Percentiles rank a stretch among this genome's conserved stretches.
Evolutionary conservation across 208 protist species (phyloP).

Genomic region (Kentomonas sorsogonicus): DNA sequence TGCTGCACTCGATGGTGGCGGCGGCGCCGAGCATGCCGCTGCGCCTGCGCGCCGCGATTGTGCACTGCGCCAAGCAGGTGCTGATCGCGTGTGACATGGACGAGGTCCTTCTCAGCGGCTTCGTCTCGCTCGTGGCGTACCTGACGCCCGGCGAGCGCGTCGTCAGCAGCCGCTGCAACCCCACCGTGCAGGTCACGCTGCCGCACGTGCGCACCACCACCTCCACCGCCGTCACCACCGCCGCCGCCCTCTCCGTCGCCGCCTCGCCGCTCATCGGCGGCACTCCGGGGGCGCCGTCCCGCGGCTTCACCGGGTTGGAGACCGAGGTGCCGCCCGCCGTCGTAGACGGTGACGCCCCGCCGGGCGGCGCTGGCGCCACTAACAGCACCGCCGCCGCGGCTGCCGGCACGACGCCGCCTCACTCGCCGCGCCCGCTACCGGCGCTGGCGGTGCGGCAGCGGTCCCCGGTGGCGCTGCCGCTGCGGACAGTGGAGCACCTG

Average conservation of each 20-base stretch:
- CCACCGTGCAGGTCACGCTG: slow-evolving; percentile 25
- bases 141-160: slow-evolving; percentile 42
- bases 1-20: slow-evolving; percentile 59
- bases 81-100: slow-evolving; percentile 71
- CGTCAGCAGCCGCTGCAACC: slow-evolving; percentile 18
- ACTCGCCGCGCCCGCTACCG: too few relatives aligned
- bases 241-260: too few relatives aligned
- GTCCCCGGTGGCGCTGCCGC: slow-evolving; percentile 23
- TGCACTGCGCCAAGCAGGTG: slow-evolving; percentile 61
- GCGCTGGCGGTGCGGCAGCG: too few relatives aligned
- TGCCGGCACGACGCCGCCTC: too few relatives aligned
- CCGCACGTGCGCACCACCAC: slow-evolving; percentile 30
- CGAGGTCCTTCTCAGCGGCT: slow-evolving; percentile 39
- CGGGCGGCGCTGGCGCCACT: too few relatives aligned
- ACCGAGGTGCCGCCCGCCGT: too few relatives aligned
- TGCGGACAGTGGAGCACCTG: slow-evolving; percentile 38
- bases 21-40: slow-evolving; percentile 26
- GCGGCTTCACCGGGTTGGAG: too few relatives aligned
- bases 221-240: too few relatives aligned
- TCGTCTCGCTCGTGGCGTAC: slow-evolving; percentile 48
- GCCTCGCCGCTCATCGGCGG: too few relatives aligned
- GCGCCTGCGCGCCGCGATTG: slow-evolving; percentile 27
- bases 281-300: too few relatives aligned
- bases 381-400: too few relatives aligned
- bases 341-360: too few relatives aligned